A percentile compares a stretch with the other conserved stretches of the same genome.
These are phyloP conservation scores for Xanthoceras sorbifolium DNA, from an alignment of 345 rosid species.

Conservation along the genomic window DNA sequence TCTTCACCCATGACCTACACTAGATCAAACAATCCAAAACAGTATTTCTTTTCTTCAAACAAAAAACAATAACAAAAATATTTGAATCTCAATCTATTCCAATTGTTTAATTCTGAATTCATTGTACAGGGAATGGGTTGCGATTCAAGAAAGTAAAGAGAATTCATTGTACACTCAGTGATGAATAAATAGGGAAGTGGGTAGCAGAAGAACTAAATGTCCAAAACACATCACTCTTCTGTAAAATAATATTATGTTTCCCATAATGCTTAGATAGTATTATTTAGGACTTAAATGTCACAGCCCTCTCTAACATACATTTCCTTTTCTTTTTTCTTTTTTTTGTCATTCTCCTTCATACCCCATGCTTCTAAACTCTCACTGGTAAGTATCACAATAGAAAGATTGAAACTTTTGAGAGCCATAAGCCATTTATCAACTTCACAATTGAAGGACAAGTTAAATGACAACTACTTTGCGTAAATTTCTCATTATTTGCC, in stretches of 20 bases:
- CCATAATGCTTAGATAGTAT: too few species aligned
- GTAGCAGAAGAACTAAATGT: too few species aligned
- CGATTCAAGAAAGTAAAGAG: background rate
- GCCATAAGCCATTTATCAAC: background rate
- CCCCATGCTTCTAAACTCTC: background rate
- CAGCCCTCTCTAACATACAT: background rate
- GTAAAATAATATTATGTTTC: too few species aligned
- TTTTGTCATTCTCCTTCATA: too few species aligned
- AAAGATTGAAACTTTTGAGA: background rate
- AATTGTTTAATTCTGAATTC: background rate
- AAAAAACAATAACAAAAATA: background rate
- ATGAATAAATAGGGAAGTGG: background rate
- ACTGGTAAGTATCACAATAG: background rate
- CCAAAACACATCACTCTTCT: too few species aligned
- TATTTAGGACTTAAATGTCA: too few species aligned
- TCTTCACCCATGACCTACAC: background rate
- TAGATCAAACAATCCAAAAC: background rate
- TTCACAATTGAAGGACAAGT: too few species aligned
- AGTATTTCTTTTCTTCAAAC: too few species aligned
- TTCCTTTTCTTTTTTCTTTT: background rate
- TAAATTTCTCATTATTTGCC: background rate
- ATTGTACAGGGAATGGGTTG: too few species aligned
- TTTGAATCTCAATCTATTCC: background rate
- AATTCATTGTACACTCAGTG: background rate
- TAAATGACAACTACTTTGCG: background rate